Evolutionary conservation across 2,329 filamentous ascomycete species (phyloP).

Genomic region (Corynespora cassiicola): DNA sequence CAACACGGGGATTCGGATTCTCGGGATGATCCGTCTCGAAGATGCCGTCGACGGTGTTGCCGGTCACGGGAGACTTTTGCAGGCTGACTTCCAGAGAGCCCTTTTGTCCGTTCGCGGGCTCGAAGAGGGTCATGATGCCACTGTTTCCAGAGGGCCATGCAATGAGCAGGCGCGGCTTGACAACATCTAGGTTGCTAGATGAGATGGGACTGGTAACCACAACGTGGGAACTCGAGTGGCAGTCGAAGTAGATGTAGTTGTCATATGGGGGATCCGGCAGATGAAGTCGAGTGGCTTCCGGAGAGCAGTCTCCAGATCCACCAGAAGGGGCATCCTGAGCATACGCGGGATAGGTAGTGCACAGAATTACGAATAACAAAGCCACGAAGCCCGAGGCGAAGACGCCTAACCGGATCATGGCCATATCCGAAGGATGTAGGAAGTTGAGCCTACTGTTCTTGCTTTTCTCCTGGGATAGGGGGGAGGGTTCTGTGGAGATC

Average conservation of each 20-base stretch:
- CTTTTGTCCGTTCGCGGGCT: constrained; percentile 60
- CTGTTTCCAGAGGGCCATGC: constrained; percentile 73
- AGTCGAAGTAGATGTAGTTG: constrained; percentile 72
- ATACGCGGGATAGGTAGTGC: too few species aligned
- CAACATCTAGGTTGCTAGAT: constrained; percentile 61
- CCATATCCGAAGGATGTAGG: too few species aligned
- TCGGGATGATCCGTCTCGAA: constrained; percentile 38
- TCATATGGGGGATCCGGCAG: constrained; percentile 66
- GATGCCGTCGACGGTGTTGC: constrained; percentile 56
- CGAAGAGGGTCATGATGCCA: constrained; percentile 64
- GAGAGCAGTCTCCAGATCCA: constrained; percentile 23
- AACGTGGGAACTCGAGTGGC: constrained; percentile 64
- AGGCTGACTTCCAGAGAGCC: constrained; percentile 61
- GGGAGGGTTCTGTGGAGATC: too few species aligned
- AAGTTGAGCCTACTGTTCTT: too few species aligned
- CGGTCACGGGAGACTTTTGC: constrained; percentile 54
- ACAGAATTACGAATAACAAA: too few species aligned
- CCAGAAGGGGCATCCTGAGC: constrained; percentile 1
- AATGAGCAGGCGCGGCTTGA: constrained; percentile 63
- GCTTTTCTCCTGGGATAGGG: too few species aligned
- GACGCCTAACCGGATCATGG: too few species aligned
- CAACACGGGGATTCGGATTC: constrained; percentile 53
- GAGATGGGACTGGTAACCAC: constrained; percentile 65
- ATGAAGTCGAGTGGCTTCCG: constrained; percentile 46
- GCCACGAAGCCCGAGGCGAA: too few species aligned